phyloP scores from a whole-genome alignment of 2,329 filamentous ascomycete genomes.

The Xylaria sp. region DNA sequence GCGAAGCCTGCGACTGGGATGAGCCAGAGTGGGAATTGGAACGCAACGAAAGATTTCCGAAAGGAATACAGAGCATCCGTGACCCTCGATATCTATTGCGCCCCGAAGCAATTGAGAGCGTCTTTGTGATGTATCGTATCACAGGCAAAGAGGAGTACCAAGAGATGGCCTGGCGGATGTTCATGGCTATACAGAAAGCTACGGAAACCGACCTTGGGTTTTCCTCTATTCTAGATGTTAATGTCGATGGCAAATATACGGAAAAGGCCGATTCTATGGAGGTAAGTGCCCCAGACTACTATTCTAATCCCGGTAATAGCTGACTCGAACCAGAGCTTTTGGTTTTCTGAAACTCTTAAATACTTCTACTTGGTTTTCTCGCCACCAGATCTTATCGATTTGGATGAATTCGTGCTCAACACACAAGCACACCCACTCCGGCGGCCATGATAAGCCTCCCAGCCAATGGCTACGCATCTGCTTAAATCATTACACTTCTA shows the following conservation, averaged over 20 bases:
- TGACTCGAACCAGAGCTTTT: slow-evolving; percentile 56
- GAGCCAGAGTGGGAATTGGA: neutral
- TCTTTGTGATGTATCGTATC: neutral
- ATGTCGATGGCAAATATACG: neutral
- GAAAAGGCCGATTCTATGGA: neutral
- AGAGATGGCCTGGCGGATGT: neutral
- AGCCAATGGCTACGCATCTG: no score
- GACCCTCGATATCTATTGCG: neutral
- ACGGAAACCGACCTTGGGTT: neutral
- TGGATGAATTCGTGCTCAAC: slow-evolving; percentile 65
- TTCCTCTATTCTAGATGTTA: neutral
- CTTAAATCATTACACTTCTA: no score
- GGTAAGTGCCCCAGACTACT: no score
- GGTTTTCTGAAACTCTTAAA: slow-evolving; percentile 69
- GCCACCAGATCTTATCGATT: slow-evolving; percentile 57
- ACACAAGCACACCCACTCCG: slow-evolving; percentile 46
- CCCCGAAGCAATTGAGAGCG: neutral
- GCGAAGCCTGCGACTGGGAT: neutral
- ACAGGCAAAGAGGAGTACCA: neutral
- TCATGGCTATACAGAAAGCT: neutral
- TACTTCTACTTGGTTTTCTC: slow-evolving; percentile 50
- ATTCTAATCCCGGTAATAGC: neutral
- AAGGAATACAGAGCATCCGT: neutral
- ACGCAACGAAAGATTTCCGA: neutral
- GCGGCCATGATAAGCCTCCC: no score